These are phyloP conservation scores for Magnusiomyces magnusii DNA, from an alignment of 1,139 yeast species.

Conservation along the genomic window DNA sequence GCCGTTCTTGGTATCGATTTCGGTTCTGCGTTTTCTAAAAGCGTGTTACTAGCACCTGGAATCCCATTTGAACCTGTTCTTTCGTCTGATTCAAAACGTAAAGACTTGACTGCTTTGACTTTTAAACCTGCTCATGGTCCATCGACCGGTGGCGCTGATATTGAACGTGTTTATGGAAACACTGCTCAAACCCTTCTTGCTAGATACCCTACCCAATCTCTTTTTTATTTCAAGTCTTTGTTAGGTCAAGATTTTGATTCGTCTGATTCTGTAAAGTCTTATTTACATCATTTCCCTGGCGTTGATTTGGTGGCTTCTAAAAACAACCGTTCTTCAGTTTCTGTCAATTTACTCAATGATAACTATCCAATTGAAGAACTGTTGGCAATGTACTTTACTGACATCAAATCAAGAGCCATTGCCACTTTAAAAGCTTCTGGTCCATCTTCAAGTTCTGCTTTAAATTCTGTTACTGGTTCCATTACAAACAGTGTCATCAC, in stretches of 20 bases:
- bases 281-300: slow-evolving; percentile 54
- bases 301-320: slow-evolving; percentile 43
- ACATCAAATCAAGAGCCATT: slow-evolving; percentile 57
- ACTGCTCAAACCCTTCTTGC: slow-evolving; percentile 63
- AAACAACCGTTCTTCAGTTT: slow-evolving; percentile 45
- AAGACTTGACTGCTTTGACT: slow-evolving; percentile 74
- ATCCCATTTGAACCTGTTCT: slow-evolving; percentile 80
- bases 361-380: slow-evolving; percentile 66
- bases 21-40: slow-evolving; percentile 85
- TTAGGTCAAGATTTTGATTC: slow-evolving; percentile 58
- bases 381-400: slow-evolving; percentile 72
- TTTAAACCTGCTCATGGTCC: slow-evolving; percentile 40
- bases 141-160: slow-evolving; percentile 19
- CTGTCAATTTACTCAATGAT: slow-evolving; percentile 42
- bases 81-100: slow-evolving; percentile 86
- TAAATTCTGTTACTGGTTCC: background rate
- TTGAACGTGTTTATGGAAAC: slow-evolving; percentile 75
- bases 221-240: slow-evolving; percentile 59
- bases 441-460: slow-evolving; percentile 44
- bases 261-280: slow-evolving; percentile 36
- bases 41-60: slow-evolving; percentile 85
- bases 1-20: slow-evolving; percentile 70
- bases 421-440: slow-evolving; percentile 39
- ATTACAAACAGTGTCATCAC: slow-evolving; percentile 36
- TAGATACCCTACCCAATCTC: slow-evolving; percentile 65